Conservation (phyloP, 2,329 filamentous ascomycete genomes). For the Claviceps capensis region DNA sequence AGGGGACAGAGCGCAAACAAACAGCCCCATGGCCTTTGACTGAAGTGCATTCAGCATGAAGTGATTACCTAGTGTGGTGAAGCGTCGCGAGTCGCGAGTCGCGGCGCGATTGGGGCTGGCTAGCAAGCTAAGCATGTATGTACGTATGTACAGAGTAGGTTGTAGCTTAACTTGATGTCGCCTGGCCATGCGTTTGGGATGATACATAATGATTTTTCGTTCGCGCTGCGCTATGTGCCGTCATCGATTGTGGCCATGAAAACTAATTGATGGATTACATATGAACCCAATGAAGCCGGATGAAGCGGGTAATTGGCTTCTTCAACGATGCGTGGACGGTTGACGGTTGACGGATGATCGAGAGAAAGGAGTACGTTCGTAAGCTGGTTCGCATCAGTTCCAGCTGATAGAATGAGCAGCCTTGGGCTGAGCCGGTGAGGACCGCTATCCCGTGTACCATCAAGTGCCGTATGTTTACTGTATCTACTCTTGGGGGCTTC, state of each 20-base stretch:
- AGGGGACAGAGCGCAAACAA: background rate
- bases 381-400: background rate
- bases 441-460: background rate
- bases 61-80: background rate
- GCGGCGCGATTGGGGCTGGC: background rate
- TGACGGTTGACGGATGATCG: background rate
- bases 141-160: too few relatives aligned
- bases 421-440: background rate
- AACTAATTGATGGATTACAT: too few relatives aligned
- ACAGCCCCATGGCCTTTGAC: background rate
- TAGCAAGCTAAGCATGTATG: background rate
- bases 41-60: background rate
- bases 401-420: background rate
- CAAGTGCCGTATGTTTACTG: background rate
- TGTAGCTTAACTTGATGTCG: too few relatives aligned
- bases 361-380: background rate
- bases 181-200: background rate
- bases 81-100: background rate
- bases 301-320: too few relatives aligned
- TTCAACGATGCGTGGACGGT: background rate
- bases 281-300: too few relatives aligned
- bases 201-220: background rate
- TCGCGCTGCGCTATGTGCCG: background rate
- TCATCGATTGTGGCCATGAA: too few relatives aligned
- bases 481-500: background rate